Evolutionary conservation across 345 rosid species (phyloP).

Genomic region (Kernera saxatilis): DNA sequence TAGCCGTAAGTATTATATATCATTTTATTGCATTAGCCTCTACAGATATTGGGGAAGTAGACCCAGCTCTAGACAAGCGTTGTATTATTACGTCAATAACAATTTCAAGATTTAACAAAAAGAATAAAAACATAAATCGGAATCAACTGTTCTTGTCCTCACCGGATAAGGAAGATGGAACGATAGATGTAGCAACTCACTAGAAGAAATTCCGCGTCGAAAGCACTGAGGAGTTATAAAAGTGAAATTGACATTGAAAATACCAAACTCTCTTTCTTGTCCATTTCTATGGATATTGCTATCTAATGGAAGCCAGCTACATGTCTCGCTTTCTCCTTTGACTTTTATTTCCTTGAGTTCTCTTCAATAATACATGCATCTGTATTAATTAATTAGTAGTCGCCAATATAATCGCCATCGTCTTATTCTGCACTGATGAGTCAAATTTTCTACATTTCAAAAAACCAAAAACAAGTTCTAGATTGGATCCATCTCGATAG

Average conservation of each 20-base stretch:
- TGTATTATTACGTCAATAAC: neutral
- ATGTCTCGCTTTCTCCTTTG: constrained; percentile 21
- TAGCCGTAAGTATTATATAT: neutral
- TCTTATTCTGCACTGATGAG: neutral
- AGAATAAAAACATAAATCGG: neutral
- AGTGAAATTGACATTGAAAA: constrained; percentile 13
- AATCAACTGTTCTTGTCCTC: constrained; percentile 13
- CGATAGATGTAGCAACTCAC: constrained; percentile 17
- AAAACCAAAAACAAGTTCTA: neutral
- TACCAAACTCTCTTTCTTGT: constrained; percentile 26
- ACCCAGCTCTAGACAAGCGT: neutral
- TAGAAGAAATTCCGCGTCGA: constrained; percentile 16
- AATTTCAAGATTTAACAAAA: neutral
- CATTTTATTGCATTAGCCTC: neutral
- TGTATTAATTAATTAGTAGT: neutral
- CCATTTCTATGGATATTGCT: constrained; percentile 1
- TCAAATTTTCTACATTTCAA: neutral
- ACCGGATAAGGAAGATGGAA: constrained; percentile 27
- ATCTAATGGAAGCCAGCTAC: constrained; percentile 29
- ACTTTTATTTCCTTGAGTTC: constrained; percentile 9
- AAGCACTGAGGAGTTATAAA: constrained; percentile 18
- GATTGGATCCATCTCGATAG: neutral
- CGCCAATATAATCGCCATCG: neutral
- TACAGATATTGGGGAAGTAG: too few species aligned
- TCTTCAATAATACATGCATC: constrained; percentile 1